phyloP scores from a whole-genome alignment of 1,139 yeast species.

The Yamadazyma spencermartinsiae region DNA sequence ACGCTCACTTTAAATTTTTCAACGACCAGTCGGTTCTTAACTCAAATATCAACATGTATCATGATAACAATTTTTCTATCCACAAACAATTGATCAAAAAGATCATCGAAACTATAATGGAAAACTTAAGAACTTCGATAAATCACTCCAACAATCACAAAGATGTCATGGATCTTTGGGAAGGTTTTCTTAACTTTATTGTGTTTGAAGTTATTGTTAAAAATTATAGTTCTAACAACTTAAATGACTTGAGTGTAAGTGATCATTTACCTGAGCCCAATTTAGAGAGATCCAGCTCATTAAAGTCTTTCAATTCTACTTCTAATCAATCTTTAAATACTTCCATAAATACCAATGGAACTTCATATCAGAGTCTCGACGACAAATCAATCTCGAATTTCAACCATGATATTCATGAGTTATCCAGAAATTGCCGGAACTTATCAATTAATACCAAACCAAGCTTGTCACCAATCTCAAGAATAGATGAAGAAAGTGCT shows the following conservation, averaged over 20 bases:
- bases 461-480: slow-evolving; percentile 7
- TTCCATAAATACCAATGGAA: slow-evolving; percentile 5
- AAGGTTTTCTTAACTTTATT: slow-evolving; percentile 12
- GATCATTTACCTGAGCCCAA: slow-evolving; percentile 18
- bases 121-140: slow-evolving; percentile 12
- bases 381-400: background rate
- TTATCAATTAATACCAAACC: slow-evolving; percentile 9
- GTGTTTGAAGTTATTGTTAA: slow-evolving; percentile 14
- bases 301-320: slow-evolving; percentile 6
- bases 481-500: slow-evolving; percentile 14
- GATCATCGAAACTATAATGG: slow-evolving; percentile 15
- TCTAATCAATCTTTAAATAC: slow-evolving; percentile 6
- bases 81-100: slow-evolving; percentile 14
- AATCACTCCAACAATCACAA: slow-evolving; percentile 5
- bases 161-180: slow-evolving; percentile 13
- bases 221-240: slow-evolving; percentile 10
- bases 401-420: background rate
- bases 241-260: slow-evolving; percentile 5
- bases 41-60: slow-evolving; percentile 10
- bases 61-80: slow-evolving; percentile 12
- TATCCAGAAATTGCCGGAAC: slow-evolving; percentile 10
- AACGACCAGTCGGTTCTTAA: slow-evolving; percentile 13
- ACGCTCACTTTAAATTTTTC: slow-evolving; percentile 20
- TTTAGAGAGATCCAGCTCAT: slow-evolving; percentile 9
- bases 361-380: background rate